A percentile compares a stretch with the other conserved stretches of the same genome.
Conservation (phyloP, 2,329 filamentous ascomycete genomes). For the Malbranchea cinnamomea region DNA sequence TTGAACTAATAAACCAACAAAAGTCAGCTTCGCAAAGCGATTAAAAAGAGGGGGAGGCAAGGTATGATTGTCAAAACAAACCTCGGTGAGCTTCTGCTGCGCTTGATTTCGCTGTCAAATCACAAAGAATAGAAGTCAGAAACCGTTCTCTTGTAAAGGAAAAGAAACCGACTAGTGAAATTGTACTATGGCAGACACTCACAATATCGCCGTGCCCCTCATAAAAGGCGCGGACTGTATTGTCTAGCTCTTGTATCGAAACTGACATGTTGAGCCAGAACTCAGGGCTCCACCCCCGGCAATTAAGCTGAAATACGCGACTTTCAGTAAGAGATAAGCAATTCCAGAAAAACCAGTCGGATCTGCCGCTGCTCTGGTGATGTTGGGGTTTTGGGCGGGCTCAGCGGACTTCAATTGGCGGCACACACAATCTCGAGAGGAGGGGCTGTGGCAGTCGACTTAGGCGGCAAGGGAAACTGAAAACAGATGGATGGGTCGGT, state of each 20-base stretch:
- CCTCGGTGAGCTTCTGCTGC: conserved; percentile 83
- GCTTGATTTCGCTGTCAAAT: conserved; percentile 75
- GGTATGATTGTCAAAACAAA: conserved; percentile 30
- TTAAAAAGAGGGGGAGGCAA: conserved; percentile 1
- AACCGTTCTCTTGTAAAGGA: conserved; percentile 8
- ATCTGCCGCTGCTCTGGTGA: background rate
- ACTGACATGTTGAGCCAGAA: conserved; percentile 39
- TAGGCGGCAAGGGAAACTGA: too few relatives aligned
- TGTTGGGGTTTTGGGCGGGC: background rate
- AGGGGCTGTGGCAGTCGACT: background rate
- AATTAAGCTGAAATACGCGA: background rate
- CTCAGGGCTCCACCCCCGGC: conserved; percentile 6
- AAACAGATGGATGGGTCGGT: too few relatives aligned
- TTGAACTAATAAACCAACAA: conserved; percentile 60
- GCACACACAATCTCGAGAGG: background rate
- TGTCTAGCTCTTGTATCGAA: conserved; percentile 89
- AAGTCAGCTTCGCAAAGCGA: conserved; percentile 11
- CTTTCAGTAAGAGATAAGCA: too few relatives aligned
- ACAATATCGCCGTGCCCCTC: conserved; percentile 91
- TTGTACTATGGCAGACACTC: conserved; percentile 23
- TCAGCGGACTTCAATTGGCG: background rate
- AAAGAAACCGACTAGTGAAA: conserved; percentile 7
- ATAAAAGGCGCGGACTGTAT: conserved; percentile 90
- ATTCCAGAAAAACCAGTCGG: background rate
- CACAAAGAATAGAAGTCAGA: conserved; percentile 27